Conservation (phyloP, 2,329 filamentous ascomycete species). For the Colletotrichum siamense region DNA sequence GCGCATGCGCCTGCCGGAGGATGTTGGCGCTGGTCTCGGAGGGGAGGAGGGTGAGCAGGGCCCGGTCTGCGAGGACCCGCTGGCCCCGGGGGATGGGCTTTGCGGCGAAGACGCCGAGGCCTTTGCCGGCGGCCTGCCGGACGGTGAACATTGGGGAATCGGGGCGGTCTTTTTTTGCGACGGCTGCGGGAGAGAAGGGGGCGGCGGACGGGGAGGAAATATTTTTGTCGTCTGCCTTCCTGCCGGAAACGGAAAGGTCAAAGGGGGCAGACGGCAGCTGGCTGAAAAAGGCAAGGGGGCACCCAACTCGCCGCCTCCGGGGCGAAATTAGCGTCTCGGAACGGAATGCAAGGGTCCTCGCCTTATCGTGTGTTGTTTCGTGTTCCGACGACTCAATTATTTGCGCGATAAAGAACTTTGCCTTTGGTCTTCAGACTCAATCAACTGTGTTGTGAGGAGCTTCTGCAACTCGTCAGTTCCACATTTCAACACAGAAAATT, state of each 20-base stretch:
- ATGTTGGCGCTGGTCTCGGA: background rate
- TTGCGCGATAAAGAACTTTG: background rate
- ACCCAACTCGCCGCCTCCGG: background rate
- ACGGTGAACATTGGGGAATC: slow-evolving; percentile 4
- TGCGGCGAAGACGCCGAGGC: slow-evolving; percentile 15
- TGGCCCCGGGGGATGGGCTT: background rate
- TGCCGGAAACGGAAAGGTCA: background rate
- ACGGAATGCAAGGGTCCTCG: background rate
- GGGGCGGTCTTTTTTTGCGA: background rate
- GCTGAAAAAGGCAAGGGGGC: slow-evolving; percentile 7
- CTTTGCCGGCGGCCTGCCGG: slow-evolving; percentile 13
- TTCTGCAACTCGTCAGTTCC: background rate
- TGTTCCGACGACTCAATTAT: background rate
- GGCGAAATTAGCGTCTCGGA: background rate
- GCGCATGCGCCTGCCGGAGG: background rate
- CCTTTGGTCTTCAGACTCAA: background rate
- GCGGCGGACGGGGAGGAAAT: background rate
- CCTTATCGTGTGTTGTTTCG: background rate
- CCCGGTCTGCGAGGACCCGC: slow-evolving; percentile 12
- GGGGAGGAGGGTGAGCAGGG: slow-evolving; percentile 10
- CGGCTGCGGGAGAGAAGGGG: background rate
- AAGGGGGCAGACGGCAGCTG: background rate
- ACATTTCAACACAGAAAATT: background rate
- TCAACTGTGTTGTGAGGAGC: background rate
- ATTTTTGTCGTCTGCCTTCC: background rate